Evolutionary conservation across 2,329 filamentous ascomycete species (phyloP), one percentile per base, ranked within the genome.

Genomic region (Epichloe bromicola): DNA sequence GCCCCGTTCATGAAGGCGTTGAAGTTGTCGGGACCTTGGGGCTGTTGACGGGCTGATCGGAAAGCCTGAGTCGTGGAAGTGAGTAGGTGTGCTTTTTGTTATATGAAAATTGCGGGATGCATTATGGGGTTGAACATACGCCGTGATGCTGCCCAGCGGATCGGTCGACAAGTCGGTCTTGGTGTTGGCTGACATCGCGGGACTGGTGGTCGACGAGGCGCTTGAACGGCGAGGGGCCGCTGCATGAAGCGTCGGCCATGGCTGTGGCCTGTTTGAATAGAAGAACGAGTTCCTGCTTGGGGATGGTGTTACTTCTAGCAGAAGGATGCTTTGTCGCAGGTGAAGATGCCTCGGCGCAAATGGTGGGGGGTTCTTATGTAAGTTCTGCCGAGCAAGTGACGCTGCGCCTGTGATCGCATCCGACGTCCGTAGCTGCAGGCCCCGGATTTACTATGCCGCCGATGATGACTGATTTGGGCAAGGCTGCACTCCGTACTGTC

Each of bases 171-270:
- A 69, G 57, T n/a, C 67, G 62, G 54, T 71, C 68, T 54, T 71
- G 68, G 15, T 70, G 69, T 48, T 67, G 65, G 56, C 67, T 68
- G 46, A 64, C 61, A 57, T 72, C 69, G 43, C 65, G 64, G n/a
- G 62, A 61, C 48, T 72, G 68, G 39, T 72, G 68, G 8, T 72
- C 67, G 19, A 69, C 58, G 41, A 72, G 62, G 12, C 63, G 66
- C 61, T 72, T 72, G 51, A 72, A 71, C 37, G 70, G 69, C 46
- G 67, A 67, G 2, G 64, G 62, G 36, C 68, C 69, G 54, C 68
- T 69, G 54, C 70, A 72, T 10, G 69, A 68, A 51, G 63, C 63
- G 49, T 71, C 68, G 38, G 68, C 63, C 70, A 72, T 72, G 49
- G 34, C 40, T 30, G 34, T 5, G 17, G 30, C 23, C 37, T 23